Percentiles rank a stretch among this genome's conserved stretches.
These are phyloP conservation scores for Leccinum arenicola DNA, from an alignment of 768 basidiomycete species.

Conservation along the genomic window DNA sequence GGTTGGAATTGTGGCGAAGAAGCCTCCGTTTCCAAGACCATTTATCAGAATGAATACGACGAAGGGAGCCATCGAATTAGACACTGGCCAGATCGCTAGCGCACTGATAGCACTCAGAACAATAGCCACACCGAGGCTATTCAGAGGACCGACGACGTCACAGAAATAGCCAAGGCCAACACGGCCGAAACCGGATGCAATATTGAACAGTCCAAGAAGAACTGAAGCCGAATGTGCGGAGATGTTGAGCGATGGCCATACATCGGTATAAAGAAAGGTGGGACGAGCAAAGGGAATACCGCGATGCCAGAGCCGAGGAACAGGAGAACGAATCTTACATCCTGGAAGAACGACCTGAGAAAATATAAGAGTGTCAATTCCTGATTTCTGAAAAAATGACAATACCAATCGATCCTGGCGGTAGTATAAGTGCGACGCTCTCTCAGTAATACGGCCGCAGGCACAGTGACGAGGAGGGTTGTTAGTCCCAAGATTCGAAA, in stretches of 20 bases:
- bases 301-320: slow-evolving; percentile 32
- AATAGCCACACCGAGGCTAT: slow-evolving; percentile 26
- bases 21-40: slow-evolving; percentile 33
- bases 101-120: slow-evolving; percentile 30
- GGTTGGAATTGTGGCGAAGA: slow-evolving; percentile 33
- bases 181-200: slow-evolving; percentile 33
- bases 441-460: slow-evolving; percentile 28
- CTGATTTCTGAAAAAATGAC: not conserved
- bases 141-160: slow-evolving; percentile 31
- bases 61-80: slow-evolving; percentile 25
- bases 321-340: slow-evolving; percentile 26
- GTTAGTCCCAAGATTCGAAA: slow-evolving; percentile 31
- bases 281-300: slow-evolving; percentile 35
- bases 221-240: slow-evolving; percentile 19
- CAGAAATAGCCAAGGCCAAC: slow-evolving; percentile 26
- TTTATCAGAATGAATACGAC: slow-evolving; percentile 27
- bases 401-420: slow-evolving; percentile 23
- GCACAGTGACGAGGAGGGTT: slow-evolving; percentile 26
- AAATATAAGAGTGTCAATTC: not conserved
- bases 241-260: slow-evolving; percentile 19
- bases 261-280: slow-evolving; percentile 30
- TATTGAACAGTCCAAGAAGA: slow-evolving; percentile 33
- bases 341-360: slow-evolving; percentile 29
- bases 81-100: slow-evolving; percentile 30
- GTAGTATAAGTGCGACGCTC: slow-evolving; percentile 20